Evolutionary conservation across 1,284 basidiomycete genomes (phyloP), one percentile per base, ranked within the genome.

Genomic region (Sphagnurus paluster): DNA sequence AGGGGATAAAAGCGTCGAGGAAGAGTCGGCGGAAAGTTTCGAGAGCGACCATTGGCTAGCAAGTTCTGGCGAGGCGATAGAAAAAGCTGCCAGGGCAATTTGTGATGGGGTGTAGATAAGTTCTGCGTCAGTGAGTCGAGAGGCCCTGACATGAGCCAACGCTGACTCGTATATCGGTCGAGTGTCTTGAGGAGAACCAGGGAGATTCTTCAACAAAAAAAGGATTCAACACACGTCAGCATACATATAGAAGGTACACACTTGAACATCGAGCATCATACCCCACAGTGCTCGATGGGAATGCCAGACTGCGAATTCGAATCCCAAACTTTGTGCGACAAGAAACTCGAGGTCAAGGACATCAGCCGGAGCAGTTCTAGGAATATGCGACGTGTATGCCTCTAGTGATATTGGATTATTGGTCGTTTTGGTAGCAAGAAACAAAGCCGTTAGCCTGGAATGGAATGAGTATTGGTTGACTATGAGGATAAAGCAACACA

Each of bases 381-480:
- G 85, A 44, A 97, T 90, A 51, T 82, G 79, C 0, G 80, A 72
- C 0, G 90, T 86, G 66, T 97, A 99, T 1, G 77, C 68, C 52
- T 94, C 88, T 45, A 98, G 75, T 2, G 92, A 84, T 42, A 98
- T 87, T 1, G 91, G 87, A 56, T 90, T 84, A 62, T 99, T 98
- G 26, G 93, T 96, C 10, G 97, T 97, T 72, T 99, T 99, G 14
- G 93, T 89, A 0, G 96, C 94, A 41, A 99, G 80, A 61, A 97
- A 99, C 28, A 99, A 74, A 24, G 93, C 87, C 1, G 96, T 98
- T 41, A 98, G 76, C 93, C 95, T 98, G 58, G 4, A 39, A 47
- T 39, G 32, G 8, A 25, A 46, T 23, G 17, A 50, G 38, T 23
- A 23, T 26, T 17, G n/a, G 40, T 19, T 26, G n/a, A 32, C 40